Base-by-base conservation (phyloP, 352 stramenopile species). In the Detonula confervacea region DNA sequence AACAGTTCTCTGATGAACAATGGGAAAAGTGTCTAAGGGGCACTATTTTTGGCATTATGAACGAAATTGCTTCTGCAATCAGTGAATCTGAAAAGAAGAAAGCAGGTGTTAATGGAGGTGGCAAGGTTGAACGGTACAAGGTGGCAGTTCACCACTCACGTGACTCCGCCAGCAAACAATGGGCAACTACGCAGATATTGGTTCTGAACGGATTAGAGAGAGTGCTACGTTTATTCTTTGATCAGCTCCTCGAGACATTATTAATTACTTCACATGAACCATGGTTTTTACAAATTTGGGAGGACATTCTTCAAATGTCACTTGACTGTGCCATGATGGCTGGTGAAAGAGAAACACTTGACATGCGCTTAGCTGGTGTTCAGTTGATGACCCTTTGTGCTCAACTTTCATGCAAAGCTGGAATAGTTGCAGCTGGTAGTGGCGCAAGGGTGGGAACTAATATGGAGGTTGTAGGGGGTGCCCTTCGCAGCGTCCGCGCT, bases 151-250 rank as follows among this genome's bases (percentile, higher is more conserved):
- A 99, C 73, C 96, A 99, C 75, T 98, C 95, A 12, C 91, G 96
- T 16, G 96, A 99, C 87, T 98, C 93, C 37, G 90, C 90, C 0
- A 93, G 95, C 30, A 99, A 99, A 75, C 97, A 99, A 86, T 99
- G 97, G 96, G 94, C 97, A 46, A 96, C 98, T 72, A 98, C 97
- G 12, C 95, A 97, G 46, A 96, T 98, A 27, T 29, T 61, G 29
- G 62, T 97, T 73, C 88, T 99, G 44, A 94, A 96, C 37, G 97
- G 96, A 11, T 91, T 98, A 30, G 96, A 95, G 70, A 93, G 97
- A 61, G 95, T 98, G 0, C 87, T 99, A 14, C 94, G 92, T 29
- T 83, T 84, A 24, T 95, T 94, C 68, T 94, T 91, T 37, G 33
- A 61, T 37, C 55, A 75, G 25, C 77, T 94, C 27, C 75, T 94